Base-by-base conservation (phyloP, 1,284 basidiomycete species). In the Paramarasmius palmivorus region DNA sequence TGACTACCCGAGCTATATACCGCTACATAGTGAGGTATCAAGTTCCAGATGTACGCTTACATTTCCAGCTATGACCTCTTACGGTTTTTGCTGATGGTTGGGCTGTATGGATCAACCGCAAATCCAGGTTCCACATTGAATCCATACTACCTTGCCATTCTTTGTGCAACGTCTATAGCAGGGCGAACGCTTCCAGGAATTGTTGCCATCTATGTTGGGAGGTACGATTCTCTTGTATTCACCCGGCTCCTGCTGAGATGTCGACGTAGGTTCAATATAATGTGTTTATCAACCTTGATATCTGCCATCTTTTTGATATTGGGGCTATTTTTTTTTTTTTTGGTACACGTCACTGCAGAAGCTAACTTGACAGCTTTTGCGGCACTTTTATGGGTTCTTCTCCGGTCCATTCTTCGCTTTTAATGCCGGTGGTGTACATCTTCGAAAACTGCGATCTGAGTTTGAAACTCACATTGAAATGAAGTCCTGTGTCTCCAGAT, bases 401-500 rank as follows among this genome's bases (percentile, higher is more conserved):
- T 62, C 61, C 3, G 65, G 65, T 2, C 65, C 65, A n/a, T 63
- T 63, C 55, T 66, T 66, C 54, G 54, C 63, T 4, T 44, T 66
- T n/a, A 2, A 20, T 61, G 15, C 55, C 65, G 5, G 64, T 64
- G 48, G n/a, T n/a, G 61, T 57, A 25, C 15, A 14, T 22, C 19
- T 15, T 26, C 23, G 4, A 19, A 35, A 32, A 20, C 2, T 44
- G 25, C 19, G 29, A 7, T 19, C 9, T 22, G 36, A 15, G 34
- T 19, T 32, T n/a, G 14, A 9, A n/a, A n/a, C n/a, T 17, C 26
- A 8, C 41, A 3, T 49, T 22, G 14, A 34, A 49, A 9, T 17
- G 1, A 47, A 63, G 62, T 45, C 62, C 5, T 66, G 65, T 49
- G 58, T 64, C 6, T 58, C 57, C 56, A 59, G 41, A 65, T 67